phyloP scores from a whole-genome alignment of 805 yeast species.

The Ogataea degrootiae region DNA sequence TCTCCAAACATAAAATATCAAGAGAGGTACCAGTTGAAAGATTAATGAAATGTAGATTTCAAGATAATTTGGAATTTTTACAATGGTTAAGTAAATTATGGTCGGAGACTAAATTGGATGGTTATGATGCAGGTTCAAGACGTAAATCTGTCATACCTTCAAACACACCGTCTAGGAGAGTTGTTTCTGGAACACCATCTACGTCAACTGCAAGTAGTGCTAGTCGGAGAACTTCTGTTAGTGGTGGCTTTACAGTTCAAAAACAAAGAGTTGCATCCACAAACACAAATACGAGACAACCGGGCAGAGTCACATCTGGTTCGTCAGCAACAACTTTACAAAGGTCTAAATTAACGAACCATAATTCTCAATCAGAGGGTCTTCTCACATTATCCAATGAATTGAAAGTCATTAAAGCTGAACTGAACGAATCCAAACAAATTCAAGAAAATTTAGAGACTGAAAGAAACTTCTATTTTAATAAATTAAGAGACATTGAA shows the following conservation, averaged over 20 bases:
- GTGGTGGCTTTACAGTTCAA: background rate
- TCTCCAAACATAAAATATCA: slow-evolving; percentile 63
- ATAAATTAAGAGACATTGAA: slow-evolving; percentile 85
- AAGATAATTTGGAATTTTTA: slow-evolving; percentile 88
- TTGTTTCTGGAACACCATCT: slow-evolving; percentile 12
- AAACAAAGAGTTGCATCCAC: slow-evolving; percentile 8
- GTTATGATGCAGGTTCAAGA: slow-evolving; percentile 66
- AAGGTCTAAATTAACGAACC: background rate
- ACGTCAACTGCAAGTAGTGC: background rate
- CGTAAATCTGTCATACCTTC: slow-evolving; percentile 32
- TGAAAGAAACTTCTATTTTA: slow-evolving; percentile 87
- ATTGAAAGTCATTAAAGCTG: slow-evolving; percentile 45
- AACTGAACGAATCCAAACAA: slow-evolving; percentile 51
- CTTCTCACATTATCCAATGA: slow-evolving; percentile 33
- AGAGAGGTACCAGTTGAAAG: slow-evolving; percentile 76
- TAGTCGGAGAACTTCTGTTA: slow-evolving; percentile 4
- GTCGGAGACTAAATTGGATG: slow-evolving; percentile 68
- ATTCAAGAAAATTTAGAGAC: slow-evolving; percentile 66
- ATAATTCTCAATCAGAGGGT: background rate
- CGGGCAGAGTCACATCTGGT: slow-evolving; percentile 8
- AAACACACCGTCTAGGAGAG: slow-evolving; percentile 15
- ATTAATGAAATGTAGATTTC: slow-evolving; percentile 81
- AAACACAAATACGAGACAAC: slow-evolving; percentile 4
- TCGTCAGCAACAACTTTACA: background rate
- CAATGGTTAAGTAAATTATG: slow-evolving; percentile 89